Evolutionary conservation across 495 filamentous ascomycete genomes (phyloP), one percentile per base, ranked within the genome.

Genomic region (Monascus purpureus): DNA sequence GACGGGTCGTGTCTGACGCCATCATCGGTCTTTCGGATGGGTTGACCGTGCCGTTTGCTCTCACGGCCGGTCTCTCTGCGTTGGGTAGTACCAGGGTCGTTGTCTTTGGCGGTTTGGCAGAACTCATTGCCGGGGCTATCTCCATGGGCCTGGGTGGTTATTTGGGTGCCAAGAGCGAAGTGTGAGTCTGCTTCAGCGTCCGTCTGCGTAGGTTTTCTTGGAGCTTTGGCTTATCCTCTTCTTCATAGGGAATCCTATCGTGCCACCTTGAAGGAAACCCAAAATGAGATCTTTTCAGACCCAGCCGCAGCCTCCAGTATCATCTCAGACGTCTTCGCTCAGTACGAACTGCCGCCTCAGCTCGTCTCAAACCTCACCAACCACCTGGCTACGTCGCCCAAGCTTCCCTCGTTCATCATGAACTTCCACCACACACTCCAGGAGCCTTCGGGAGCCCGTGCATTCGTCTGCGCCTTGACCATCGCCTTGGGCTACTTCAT

Each of bases 401-500:
- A 44, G 24, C 64, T 75, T 2, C 61, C 61, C 9, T 52, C 61
- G 2, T 75, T 75, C 28, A 52, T 73, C 22, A 68, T 73, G 62
- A 63, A 61, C 36, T 75, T 75, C 43, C 67, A 72, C 25, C 64
- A 73, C 43, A 67, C 62, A 7, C 50, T 64, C 5, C 53, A 63
- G 22, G 57, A 63, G 31, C 70, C 70, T 0, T 62, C 64, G 1
- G 56, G 45, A 7, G 65, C 63, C 2, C 59, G 70, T 4, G 66
- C 73, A 23, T 55, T 69, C 15, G 69, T 66, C n/a, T 77, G 73
- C 38, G 66, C 69, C 30, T 38, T 73, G 9, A 78, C 74, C 0
- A 76, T 87, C 30, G 72, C 78, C 0, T 38, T 77, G 5, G 78
- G 75, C 6, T 87, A 87, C 50, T 71, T 84, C 38, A 49, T 85